Conservation (phyloP, 176 grass and related monocot genomes). For the Puya raimondii region DNA sequence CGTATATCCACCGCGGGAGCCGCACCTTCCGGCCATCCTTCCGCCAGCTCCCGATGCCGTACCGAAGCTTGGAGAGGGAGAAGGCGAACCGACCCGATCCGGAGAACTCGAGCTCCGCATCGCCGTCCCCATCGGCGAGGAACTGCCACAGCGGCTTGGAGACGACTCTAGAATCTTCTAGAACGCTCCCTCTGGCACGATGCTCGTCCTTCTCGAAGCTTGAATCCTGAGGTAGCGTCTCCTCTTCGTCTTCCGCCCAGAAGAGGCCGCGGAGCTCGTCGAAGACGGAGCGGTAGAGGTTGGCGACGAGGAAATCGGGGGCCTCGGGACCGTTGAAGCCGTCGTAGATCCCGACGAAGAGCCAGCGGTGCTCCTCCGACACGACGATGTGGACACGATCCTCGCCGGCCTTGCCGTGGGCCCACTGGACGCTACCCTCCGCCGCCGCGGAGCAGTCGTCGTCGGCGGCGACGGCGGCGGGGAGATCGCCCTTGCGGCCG, state of each 20-base stretch:
- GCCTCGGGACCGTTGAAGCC: conserved; percentile 93
- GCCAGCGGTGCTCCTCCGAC: conserved; percentile 85
- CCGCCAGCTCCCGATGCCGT: conserved; percentile 10
- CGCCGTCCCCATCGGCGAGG: conserved; percentile 48
- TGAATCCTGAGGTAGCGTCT: not conserved
- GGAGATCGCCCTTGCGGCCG: not conserved
- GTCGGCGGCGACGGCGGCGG: not conserved
- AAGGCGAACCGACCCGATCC: conserved; percentile 65
- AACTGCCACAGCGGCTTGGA: conserved; percentile 65
- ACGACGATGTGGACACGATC: conserved; percentile 83
- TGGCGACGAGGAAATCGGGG: conserved; percentile 72
- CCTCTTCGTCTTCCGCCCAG: conserved; percentile 29
- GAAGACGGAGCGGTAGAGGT: conserved; percentile 64
- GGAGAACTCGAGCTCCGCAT: conserved; percentile 57
- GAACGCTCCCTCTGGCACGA: not conserved
- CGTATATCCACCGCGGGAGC: conserved; percentile 35
- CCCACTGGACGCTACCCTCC: conserved; percentile 67
- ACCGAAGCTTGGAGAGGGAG: conserved; percentile 56
- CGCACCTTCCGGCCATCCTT: conserved; percentile 17
- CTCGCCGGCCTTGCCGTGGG: conserved; percentile 78
- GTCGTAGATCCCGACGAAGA: conserved; percentile 94
- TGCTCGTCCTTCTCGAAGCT: not conserved
- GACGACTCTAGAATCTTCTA: conserved; percentile 1
- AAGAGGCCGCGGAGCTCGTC: conserved; percentile 69
- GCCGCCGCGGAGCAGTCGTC: not conserved